Conservation (phyloP, 75 land plant genomes). For the Azolla pinnata region DNA sequence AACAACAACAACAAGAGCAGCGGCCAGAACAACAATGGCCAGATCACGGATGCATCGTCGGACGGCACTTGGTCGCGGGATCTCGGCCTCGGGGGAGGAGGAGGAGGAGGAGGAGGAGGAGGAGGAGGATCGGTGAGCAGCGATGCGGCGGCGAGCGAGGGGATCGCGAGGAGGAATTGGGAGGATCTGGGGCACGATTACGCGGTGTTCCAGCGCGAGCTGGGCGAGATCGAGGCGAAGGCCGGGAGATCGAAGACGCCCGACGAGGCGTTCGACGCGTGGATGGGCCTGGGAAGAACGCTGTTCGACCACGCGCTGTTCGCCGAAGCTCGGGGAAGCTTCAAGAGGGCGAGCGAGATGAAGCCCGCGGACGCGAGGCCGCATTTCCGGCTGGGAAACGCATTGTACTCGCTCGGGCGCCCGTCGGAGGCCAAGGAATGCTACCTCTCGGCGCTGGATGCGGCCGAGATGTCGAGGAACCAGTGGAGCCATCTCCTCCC, state of each 20-base stretch:
- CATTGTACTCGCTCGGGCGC: constrained; percentile 58
- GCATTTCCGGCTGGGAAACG: constrained; percentile 73
- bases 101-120: neutral
- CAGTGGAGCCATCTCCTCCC: constrained; percentile 71
- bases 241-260: constrained; percentile 55
- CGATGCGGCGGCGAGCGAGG: constrained; percentile 46
- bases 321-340: constrained; percentile 63
- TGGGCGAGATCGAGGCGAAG: constrained; percentile 45
- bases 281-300: constrained; percentile 84
- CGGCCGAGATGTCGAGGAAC: constrained; percentile 59
- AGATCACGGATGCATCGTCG: constrained; percentile 1
- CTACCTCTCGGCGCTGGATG: constrained; percentile 62
- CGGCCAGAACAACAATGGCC: too few species aligned
- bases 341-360: constrained; percentile 67
- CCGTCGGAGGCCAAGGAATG: constrained; percentile 59
- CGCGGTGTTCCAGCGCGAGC: constrained; percentile 45
- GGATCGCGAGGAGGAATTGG: constrained; percentile 31
- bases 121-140: neutral
- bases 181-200: constrained; percentile 46
- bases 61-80: constrained; percentile 3
- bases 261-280: constrained; percentile 86
- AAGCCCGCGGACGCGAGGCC: constrained; percentile 74
- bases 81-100: neutral
- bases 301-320: constrained; percentile 73
- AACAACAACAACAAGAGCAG: too few species aligned